phyloP scores from a whole-genome alignment of 139 green algal genomes.

The Monoraphidium neglectum region DNA sequence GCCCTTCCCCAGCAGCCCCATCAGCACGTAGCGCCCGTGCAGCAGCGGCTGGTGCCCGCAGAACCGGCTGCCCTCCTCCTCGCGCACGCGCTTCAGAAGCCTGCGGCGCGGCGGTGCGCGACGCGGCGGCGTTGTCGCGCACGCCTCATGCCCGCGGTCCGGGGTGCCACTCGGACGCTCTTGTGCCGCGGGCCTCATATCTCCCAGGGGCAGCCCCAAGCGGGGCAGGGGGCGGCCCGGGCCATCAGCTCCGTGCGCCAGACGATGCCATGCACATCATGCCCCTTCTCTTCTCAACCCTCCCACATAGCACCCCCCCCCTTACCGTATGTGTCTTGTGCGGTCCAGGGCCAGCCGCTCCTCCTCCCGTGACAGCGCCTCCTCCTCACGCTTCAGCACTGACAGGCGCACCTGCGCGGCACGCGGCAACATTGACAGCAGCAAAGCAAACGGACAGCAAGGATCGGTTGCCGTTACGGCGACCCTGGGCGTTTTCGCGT shows the following conservation, averaged over 20 bases:
- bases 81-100: conserved; percentile 67
- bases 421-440: not conserved
- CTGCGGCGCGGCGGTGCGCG: not conserved
- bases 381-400: conserved; percentile 81
- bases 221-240: too few species aligned
- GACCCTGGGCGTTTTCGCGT: not conserved
- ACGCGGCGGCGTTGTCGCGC: too few species aligned
- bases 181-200: too few species aligned
- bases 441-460: not conserved
- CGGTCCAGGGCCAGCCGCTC: conserved; percentile 79
- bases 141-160: too few species aligned
- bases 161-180: too few species aligned
- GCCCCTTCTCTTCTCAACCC: not conserved
- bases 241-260: too few species aligned
- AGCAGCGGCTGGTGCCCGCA: conserved; percentile 52
- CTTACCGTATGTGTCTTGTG: conserved; percentile 59
- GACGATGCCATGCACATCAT: not conserved
- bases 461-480: too few species aligned
- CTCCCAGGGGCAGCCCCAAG: too few species aligned
- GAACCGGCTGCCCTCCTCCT: conserved; percentile 85
- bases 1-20: conserved; percentile 88
- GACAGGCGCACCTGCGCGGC: conserved; percentile 58
- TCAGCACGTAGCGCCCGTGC: conserved; percentile 80
- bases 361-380: conserved; percentile 64
- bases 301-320: too few species aligned